Evolutionary conservation across 306 rosid genomes (phyloP), one percentile per base, ranked within the genome.

Genomic region (Albizia julibrissin): DNA sequence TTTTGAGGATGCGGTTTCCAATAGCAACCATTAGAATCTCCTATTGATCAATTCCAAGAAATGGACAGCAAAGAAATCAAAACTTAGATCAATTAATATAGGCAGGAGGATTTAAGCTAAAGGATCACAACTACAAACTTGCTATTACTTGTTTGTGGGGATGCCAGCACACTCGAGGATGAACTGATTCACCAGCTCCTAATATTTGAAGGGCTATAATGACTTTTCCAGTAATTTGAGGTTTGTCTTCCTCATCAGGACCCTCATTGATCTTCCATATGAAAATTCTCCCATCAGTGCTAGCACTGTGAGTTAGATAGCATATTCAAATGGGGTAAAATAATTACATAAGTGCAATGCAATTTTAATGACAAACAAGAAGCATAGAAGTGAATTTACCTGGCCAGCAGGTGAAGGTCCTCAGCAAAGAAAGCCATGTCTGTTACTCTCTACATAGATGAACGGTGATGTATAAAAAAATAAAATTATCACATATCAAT

Each of bases 161-260:
- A 84, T 91, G 95, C 95, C 95, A 91, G 86, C 95, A 91, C 40
- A 91, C 84, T 79, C 93, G 87, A 31, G 95, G 95, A 80, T 89
- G 92, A 74, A 91, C 86, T 31, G 88, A 75, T 75, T 89, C 89
- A 70, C 87, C 84, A 75, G 62, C 86, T 74, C 88, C 95, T 76
- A 75, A 78, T 72, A 91, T 91, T 72, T 91, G 93, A 82, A 91
- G 84, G 56, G 95, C 90, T 80, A 79, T 80, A 81, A 89, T 65
- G 52, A 89, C 74, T 79, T 87, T 86, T 69, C 90, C 93, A 82
- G 93, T 86, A 82, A 89, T 91, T 85, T 89, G 93, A 86, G 91
- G 93, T 71, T 91, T 91, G 74, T 89, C 91, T 15, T 91, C 95
- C 82, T 89, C 93, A 76, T 86, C 93, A 43, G 93, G 89, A 42